Evolutionary conservation across 305 asterid genomes (phyloP), one percentile per base, ranked within the genome.

Genomic region (Fraxinus sp.): DNA sequence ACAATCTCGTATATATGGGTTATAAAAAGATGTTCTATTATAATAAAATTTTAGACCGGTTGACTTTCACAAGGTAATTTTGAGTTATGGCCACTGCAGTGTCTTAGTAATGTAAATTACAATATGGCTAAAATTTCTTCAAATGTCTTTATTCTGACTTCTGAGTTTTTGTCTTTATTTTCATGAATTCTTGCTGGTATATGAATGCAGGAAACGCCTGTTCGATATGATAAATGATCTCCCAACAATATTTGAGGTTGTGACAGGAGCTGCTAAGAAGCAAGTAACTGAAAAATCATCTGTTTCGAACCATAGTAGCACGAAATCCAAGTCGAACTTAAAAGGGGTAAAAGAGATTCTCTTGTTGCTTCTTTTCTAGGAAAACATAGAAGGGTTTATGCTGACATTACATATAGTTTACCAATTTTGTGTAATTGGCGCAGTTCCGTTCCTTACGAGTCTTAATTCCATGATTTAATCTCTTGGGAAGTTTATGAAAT

Each of bases 241-340:
- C 85, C 98, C 98, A 1, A 93, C 97, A 9, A 87, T 94, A 79
- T 92, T 89, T 73, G 98, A 94, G 88, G 95, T 90, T 22, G 94
- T 94, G 86, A 89, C 94, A 0, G 96, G 93, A 77, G 82, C 87
- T 77, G 88, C 92, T 80, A 93, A 89, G 89, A 92, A 90, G 89
- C 97, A 92, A 93, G 87, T 84, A 36, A 92, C 92, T 84, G 97
- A 91, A 49, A 91, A 89, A 86, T 88, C 96, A 26, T 84, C 91
- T 26, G 81, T 90, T 79, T 86, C 97, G 75, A 93, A 91, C 87
- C 92, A 91, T 82, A 91, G 96, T 82, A 92, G 93, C 88, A 89
- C 82, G 85, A 90, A 91, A 90, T 86, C 98, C 71, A 90, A 91
- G 91, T 86, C 97, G 41, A 92, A 86, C 88, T 77, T 94, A 75